A percentile compares a stretch with the other conserved stretches of the same genome.
Conservation (phyloP, 805 yeast species). For the Sungouiella blattae region DNA sequence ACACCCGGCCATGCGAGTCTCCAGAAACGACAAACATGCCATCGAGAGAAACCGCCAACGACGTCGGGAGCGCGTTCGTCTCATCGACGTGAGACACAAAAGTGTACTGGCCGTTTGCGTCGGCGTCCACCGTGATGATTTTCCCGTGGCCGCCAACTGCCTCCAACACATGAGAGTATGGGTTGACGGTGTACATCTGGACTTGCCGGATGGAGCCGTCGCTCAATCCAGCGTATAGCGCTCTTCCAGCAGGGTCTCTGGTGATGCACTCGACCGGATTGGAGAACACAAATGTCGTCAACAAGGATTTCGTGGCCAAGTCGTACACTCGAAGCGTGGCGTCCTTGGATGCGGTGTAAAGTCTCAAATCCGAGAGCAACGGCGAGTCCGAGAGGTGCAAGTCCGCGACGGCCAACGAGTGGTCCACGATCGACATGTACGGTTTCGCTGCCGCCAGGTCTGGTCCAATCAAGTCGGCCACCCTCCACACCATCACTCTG, state of each 20-base stretch:
- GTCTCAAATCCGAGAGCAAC: conserved; percentile 51
- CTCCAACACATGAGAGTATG: conserved; percentile 44
- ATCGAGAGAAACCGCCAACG: conserved; percentile 63
- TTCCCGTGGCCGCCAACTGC: conserved; percentile 58
- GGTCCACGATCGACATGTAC: conserved; percentile 56
- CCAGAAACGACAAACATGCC: conserved; percentile 74
- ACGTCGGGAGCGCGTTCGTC: conserved; percentile 35
- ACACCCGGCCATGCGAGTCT: conserved; percentile 65
- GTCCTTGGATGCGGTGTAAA: conserved; percentile 71
- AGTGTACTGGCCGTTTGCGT: conserved; percentile 46
- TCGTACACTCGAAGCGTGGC: conserved; percentile 72
- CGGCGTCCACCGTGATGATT: conserved; percentile 49
- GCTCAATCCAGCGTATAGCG: conserved; percentile 63
- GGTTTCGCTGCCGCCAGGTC: conserved; percentile 49
- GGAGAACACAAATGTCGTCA: conserved; percentile 72
- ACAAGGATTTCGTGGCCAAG: conserved; percentile 40
- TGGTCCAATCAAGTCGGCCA: conserved; percentile 51
- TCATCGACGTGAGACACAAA: conserved; percentile 45
- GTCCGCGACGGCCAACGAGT: conserved; percentile 51
- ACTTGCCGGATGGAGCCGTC: conserved; percentile 61
- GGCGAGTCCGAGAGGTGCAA: conserved; percentile 49
- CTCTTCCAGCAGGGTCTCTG: conserved; percentile 77
- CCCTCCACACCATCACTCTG: conserved; percentile 70
- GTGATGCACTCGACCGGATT: conserved; percentile 54
- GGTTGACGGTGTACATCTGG: conserved; percentile 43